A percentile compares a stretch with the other conserved stretches of the same genome.
These are phyloP conservation scores for Amoebophrya sp. DNA, from an alignment of 169 alveolate species.

Conservation along the genomic window DNA sequence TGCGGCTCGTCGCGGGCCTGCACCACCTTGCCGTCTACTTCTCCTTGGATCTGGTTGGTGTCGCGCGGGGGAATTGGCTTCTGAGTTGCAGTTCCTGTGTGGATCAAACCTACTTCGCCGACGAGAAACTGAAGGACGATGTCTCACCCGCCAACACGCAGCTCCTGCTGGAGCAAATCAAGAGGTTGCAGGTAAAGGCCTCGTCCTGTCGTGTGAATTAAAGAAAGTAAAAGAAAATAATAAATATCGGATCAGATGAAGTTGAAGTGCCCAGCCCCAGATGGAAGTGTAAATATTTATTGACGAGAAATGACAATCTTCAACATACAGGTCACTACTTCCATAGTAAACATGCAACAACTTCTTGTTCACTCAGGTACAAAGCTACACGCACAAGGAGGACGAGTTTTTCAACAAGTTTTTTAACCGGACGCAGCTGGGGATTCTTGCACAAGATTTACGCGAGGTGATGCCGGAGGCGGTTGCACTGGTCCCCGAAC, in stretches of 20 bases:
- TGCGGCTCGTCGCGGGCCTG: too few species aligned
- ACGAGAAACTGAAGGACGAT: neutral
- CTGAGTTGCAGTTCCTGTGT: constrained; percentile 2
- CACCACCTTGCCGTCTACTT: too few species aligned
- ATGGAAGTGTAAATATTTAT: too few species aligned
- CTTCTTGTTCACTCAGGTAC: too few species aligned
- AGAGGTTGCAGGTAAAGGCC: constrained; percentile 9
- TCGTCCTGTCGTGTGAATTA: too few species aligned
- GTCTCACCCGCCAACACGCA: neutral
- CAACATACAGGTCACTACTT: too few species aligned
- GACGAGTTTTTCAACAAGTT: constrained; percentile 9
- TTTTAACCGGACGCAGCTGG: neutral
- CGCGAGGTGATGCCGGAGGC: constrained; percentile 5
- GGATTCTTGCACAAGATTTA: neutral
- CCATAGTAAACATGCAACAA: too few species aligned
- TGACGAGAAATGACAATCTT: too few species aligned
- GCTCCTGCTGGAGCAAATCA: neutral
- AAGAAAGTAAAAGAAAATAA: too few species aligned
- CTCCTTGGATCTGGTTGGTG: too few species aligned
- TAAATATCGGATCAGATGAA: too few species aligned
- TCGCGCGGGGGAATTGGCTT: constrained; percentile 10
- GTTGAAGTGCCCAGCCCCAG: too few species aligned
- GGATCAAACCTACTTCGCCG: neutral
- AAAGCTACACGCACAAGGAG: neutral
- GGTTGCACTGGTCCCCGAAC: neutral